phyloP scores from a whole-genome alignment of 495 filamentous ascomycete genomes.

The Penicillium macrosclerotiorum region DNA sequence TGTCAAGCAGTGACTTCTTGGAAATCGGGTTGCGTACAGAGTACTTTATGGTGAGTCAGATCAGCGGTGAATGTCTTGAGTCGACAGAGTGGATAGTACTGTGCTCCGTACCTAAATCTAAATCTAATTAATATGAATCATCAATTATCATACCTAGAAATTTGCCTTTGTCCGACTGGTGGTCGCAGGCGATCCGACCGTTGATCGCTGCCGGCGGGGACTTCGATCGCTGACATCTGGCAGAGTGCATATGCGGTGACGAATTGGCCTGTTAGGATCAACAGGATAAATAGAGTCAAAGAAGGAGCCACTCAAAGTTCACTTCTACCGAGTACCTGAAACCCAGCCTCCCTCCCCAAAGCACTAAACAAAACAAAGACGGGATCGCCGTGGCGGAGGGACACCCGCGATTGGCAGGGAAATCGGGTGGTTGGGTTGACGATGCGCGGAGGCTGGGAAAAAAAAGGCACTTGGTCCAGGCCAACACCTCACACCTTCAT shows the following conservation, averaged over 20 bases:
- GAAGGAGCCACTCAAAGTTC: too few relatives aligned
- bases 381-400: background rate
- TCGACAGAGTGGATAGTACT: too few relatives aligned
- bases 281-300: background rate
- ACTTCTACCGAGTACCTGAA: too few relatives aligned
- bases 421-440: conserved; percentile 48
- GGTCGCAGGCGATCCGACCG: conserved; percentile 14
- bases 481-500: background rate
- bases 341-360: conserved; percentile 29
- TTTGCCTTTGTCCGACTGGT: too few relatives aligned
- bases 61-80: too few relatives aligned
- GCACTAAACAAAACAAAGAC: background rate
- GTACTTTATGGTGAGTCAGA: too few relatives aligned
- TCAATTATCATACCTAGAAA: too few relatives aligned
- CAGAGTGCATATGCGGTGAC: conserved; percentile 7
- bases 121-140: too few relatives aligned
- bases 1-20: too few relatives aligned
- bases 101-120: too few relatives aligned
- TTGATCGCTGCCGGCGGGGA: conserved; percentile 17
- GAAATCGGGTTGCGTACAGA: too few relatives aligned
- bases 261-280: conserved; percentile 9
- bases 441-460: conserved; percentile 37
- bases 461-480: conserved; percentile 10
- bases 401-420: conserved; percentile 23
- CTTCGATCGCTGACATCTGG: background rate